Conservation (phyloP, 805 yeast genomes). For the Starmerella davenportii region DNA sequence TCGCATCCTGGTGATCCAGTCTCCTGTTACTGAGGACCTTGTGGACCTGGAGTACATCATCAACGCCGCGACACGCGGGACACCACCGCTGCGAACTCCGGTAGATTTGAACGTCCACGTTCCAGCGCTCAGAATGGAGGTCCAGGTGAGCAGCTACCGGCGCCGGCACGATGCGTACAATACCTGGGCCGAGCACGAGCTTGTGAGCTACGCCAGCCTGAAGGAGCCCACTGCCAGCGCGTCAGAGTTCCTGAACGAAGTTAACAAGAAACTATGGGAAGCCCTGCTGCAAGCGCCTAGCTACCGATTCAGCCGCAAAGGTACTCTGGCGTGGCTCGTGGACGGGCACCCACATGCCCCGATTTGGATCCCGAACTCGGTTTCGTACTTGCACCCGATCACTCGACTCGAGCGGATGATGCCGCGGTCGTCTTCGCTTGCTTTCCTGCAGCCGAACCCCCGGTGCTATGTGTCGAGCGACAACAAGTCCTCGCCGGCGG, state of each 20-base stretch:
- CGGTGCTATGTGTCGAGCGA: slow-evolving; percentile 5
- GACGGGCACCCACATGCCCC: slow-evolving; percentile 2
- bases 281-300: neutral
- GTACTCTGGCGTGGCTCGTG: slow-evolving; percentile 9
- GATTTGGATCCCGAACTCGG: slow-evolving; percentile 8
- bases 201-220: slow-evolving; percentile 8
- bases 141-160: neutral
- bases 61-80: slow-evolving; percentile 3
- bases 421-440: slow-evolving; percentile 1
- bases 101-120: neutral
- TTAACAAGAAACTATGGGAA: slow-evolving; percentile 1
- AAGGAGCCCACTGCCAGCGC: slow-evolving; percentile 6
- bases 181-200: neutral
- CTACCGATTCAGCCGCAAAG: slow-evolving; percentile 1
- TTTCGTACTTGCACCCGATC: slow-evolving; percentile 4
- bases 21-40: slow-evolving; percentile 6
- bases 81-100: neutral
- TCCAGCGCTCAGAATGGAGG: slow-evolving; percentile 5
- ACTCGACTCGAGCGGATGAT: slow-evolving; percentile 7
- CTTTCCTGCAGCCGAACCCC: slow-evolving; percentile 6
- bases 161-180: neutral
- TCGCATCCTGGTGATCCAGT: slow-evolving; percentile 6
- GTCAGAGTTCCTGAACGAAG: slow-evolving; percentile 2
- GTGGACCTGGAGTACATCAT: slow-evolving; percentile 9
- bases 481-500: neutral